Base-by-base conservation (phyloP, 768 basidiomycete species). In the Pholiota microspora region DNA sequence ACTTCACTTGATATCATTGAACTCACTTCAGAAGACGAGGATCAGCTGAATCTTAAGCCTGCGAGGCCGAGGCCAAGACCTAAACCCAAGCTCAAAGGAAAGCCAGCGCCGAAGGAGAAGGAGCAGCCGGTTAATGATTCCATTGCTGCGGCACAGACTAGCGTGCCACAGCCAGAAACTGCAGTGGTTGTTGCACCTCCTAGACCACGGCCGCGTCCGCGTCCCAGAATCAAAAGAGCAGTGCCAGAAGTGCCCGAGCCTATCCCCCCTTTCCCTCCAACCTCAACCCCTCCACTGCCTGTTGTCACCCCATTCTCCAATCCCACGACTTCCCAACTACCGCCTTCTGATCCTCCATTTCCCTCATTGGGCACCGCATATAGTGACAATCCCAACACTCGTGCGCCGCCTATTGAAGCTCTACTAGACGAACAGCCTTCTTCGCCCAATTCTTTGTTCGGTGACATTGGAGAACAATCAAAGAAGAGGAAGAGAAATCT, bases 1-100 rank as follows among this genome's bases (percentile, higher is more conserved):
- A 29, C 45, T 38, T 47, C 44, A 34, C 58, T 32, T 54, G 75
- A 78, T 9, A 62, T 80, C 2, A 79, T 82, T 9, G 80, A 81
- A 57, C 60, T 81, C 15, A 68, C 66, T 21, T 76, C 75, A 6
- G 78, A 78, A 32, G 71, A 67, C 4, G 73, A 74, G 3, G 75
- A 76, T 25, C 63, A 77, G 49, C 57, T 62, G 38, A 47, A 59
- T 13, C 49, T 60, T 16, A 70, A 71, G 50, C 62, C 69, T 12
- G 62, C 68, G 48, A 68, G 66, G 51, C 45, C 65, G 21, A 71
- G 62, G 51, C 34, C 64, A 25, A 65, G 56, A 46, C 31, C 64
- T 18, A 72, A 71, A 40, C 27, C 63, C n/a, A 71, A 66, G 44
- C 52, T 58, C 2, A 64, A 61, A 36, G 18, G 55, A 3, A 67